These are phyloP conservation scores for Noccaea bulbosa DNA, from an alignment of 345 rosid species.

Conservation along the genomic window DNA sequence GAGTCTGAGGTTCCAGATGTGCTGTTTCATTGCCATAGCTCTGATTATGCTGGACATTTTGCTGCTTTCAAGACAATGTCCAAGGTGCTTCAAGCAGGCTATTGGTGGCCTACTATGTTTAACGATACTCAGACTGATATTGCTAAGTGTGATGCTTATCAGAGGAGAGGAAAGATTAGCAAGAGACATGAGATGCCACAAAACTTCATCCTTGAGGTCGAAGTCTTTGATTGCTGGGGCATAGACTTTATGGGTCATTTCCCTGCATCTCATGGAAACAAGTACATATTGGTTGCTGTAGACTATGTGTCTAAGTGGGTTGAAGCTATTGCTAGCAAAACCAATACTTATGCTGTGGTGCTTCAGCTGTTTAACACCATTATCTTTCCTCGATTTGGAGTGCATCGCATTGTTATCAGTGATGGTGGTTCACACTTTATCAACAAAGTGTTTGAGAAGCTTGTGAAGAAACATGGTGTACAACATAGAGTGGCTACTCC, in stretches of 20 bases:
- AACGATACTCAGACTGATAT: background rate
- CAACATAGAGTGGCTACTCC: background rate
- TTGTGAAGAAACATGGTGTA: background rate
- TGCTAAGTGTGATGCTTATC: background rate
- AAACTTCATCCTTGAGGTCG: background rate
- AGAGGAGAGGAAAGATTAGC: background rate
- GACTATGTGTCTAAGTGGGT: background rate
- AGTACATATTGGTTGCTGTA: background rate
- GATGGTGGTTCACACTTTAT: background rate
- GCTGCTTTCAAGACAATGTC: background rate
- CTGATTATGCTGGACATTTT: background rate
- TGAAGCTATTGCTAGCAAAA: background rate
- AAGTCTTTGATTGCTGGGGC: background rate
- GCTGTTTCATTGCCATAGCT: background rate
- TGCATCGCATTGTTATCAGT: background rate
- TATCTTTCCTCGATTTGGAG: background rate
- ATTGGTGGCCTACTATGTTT: too few species aligned
- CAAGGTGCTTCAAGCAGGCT: background rate
- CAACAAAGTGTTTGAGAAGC: background rate
- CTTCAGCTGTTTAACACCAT: background rate
- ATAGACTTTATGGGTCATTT: background rate
- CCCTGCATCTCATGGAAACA: background rate
- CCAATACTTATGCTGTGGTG: background rate
- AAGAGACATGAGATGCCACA: background rate
- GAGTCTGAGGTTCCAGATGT: background rate